Percentiles rank a stretch among this genome's conserved stretches.
These are phyloP conservation scores for Prunella vulgaris DNA, from an alignment of 257 asterid species.

Conservation along the genomic window DNA sequence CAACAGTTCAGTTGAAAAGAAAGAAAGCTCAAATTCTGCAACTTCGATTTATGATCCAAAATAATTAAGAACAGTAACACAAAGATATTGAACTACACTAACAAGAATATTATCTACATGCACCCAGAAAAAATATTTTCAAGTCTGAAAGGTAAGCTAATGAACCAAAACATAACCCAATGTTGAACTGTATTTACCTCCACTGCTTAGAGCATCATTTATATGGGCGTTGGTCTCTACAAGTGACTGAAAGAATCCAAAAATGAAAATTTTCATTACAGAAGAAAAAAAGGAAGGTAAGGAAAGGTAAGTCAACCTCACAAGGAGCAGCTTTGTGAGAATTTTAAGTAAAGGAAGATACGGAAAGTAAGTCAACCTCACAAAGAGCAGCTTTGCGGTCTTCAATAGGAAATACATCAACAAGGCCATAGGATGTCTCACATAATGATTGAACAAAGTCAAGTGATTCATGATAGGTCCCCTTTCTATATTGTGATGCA, in stretches of 20 bases:
- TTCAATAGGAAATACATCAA: slow-evolving; percentile 91
- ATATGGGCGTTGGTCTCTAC: slow-evolving; percentile 70
- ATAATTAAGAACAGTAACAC: neutral
- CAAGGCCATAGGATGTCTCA: slow-evolving; percentile 91
- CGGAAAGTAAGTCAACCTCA: slow-evolving; percentile 55
- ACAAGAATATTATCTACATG: neutral
- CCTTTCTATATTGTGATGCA: slow-evolving; percentile 81
- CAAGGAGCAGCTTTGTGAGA: slow-evolving; percentile 57
- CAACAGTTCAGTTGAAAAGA: neutral
- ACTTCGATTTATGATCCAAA: slow-evolving; percentile 8
- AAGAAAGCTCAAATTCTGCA: slow-evolving; percentile 16
- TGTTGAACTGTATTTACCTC: slow-evolving; percentile 55
- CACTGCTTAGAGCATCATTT: slow-evolving; percentile 67
- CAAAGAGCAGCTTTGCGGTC: slow-evolving; percentile 88
- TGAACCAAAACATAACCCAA: slow-evolving; percentile 16
- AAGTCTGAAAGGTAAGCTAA: slow-evolving; percentile 7
- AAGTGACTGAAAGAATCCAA: slow-evolving; percentile 65
- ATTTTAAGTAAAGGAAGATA: slow-evolving; percentile 6
- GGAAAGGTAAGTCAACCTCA: slow-evolving; percentile 57
- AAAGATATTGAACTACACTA: neutral
- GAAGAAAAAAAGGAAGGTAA: slow-evolving; percentile 16
- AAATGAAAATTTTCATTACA: slow-evolving; percentile 28
- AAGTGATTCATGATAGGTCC: slow-evolving; percentile 92
- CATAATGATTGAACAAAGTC: slow-evolving; percentile 90
- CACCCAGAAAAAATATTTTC: neutral